phyloP scores from a whole-genome alignment of 192 early-diverging fungal genomes.

The Entophlyctis luteolus region DNA sequence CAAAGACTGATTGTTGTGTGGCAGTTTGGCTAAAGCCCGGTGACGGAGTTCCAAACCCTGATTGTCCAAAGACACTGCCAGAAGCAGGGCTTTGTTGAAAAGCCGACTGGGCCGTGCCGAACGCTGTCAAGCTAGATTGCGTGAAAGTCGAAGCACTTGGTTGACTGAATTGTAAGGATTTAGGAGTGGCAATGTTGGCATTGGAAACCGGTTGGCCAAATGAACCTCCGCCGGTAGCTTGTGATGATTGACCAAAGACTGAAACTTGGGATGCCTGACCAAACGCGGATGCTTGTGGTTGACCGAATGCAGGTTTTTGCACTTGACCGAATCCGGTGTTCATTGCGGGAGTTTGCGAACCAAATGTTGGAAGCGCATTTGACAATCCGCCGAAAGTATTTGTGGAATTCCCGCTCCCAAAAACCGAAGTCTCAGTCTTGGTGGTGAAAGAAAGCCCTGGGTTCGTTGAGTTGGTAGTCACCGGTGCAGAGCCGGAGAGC shows the following conservation, averaged over 20 bases:
- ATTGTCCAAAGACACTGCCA: neutral
- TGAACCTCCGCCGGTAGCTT: too few relatives aligned
- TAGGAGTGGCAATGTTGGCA: too few relatives aligned
- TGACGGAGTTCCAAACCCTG: constrained; percentile 2
- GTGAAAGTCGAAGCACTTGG: too few relatives aligned
- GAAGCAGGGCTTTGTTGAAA: constrained; percentile 4
- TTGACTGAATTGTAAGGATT: too few relatives aligned
- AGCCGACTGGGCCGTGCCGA: neutral
- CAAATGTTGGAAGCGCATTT: neutral
- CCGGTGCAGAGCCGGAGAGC: too few relatives aligned
- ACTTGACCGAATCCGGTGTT: constrained; percentile 1
- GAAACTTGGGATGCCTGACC: neutral
- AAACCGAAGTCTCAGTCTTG: too few relatives aligned
- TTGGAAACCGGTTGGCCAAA: too few relatives aligned
- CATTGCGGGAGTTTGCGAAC: neutral
- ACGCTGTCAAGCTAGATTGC: too few relatives aligned
- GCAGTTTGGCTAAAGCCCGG: constrained; percentile 19
- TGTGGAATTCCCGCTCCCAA: too few relatives aligned
- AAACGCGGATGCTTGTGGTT: neutral
- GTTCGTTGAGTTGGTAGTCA: too few relatives aligned
- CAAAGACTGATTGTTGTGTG: neutral
- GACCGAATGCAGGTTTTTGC: neutral
- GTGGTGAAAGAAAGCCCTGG: too few relatives aligned
- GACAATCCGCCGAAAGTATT: too few relatives aligned
- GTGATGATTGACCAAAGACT: neutral